Evolutionary conservation across 1,284 basidiomycete genomes (phyloP).

Genomic region (Wallemia ichthyophaga): DNA sequence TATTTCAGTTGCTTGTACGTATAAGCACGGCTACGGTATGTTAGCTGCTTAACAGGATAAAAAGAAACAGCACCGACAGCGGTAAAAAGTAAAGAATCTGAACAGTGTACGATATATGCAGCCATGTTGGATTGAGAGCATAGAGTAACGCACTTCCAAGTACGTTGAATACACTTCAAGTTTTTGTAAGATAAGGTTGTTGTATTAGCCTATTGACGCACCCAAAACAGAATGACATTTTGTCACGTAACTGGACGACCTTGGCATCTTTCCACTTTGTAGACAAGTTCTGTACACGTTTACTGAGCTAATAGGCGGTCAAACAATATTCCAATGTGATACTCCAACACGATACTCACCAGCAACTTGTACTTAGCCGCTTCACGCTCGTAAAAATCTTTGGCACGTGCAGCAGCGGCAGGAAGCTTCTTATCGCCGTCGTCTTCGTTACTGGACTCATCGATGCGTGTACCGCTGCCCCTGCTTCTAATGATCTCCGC

Average conservation of each 20-base stretch:
- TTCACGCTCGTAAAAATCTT: background rate
- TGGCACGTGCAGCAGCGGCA: background rate
- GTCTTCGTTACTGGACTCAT: slow-evolving; percentile 19
- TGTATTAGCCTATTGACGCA: background rate
- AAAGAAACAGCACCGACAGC: slow-evolving; percentile 34
- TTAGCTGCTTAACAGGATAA: background rate
- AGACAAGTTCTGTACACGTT: slow-evolving; percentile 35
- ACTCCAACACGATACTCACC: background rate
- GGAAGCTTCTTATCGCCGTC: background rate
- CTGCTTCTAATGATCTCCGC: slow-evolving; percentile 25
- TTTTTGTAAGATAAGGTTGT: background rate
- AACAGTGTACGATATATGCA: slow-evolving; percentile 44
- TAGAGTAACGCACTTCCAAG: slow-evolving; percentile 52
- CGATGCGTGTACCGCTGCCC: slow-evolving; percentile 34
- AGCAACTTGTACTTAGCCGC: background rate
- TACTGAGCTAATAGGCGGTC: slow-evolving; percentile 27
- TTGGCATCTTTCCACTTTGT: slow-evolving; percentile 63
- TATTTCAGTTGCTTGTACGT: slow-evolving; percentile 22
- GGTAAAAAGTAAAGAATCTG: slow-evolving; percentile 48
- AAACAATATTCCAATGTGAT: background rate
- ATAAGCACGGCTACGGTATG: slow-evolving; percentile 1
- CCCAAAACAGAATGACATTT: slow-evolving; percentile 16
- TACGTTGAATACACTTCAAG: slow-evolving; percentile 46
- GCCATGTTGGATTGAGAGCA: slow-evolving; percentile 50
- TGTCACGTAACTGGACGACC: slow-evolving; percentile 65